Base-by-base conservation (phyloP, 805 yeast species). In the Priceomyces castillae region DNA sequence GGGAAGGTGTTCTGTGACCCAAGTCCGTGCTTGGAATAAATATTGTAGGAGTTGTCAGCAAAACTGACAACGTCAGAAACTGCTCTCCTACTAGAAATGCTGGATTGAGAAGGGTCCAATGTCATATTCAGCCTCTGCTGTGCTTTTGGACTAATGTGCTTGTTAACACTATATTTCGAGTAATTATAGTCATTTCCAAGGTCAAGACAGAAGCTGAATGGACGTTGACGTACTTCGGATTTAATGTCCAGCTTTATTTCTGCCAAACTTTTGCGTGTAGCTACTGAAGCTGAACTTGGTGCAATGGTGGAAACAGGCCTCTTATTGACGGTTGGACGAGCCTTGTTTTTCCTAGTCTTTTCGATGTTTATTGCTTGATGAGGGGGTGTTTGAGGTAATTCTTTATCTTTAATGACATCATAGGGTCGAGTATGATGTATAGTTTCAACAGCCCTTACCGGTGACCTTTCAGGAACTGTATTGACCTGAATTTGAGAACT, bases 171-270 rank as follows among this genome's bases (percentile, higher is more conserved):
- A 30, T 26, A 39, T 22, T 34, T 39, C 10, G 42, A 39, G 30
- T 39, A 31, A 19, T 18, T 7, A 42, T 65, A 65, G 31, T 62
- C 56, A 25, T 45, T 49, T 4, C 54, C 52, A 7, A 48, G 33
- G 40, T 64, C 70, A 17, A 65, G 50, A 43, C 62, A 54, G 37
- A 43, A 55, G 40, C 60, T 59, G 43, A 53, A 58, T 2, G 67
- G 67, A 26, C 59, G 44, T 46, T 61, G 63, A 37, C 59, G 46
- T 2, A 61, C 60, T 25, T 44, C 37, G 7, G 45, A 42, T 35
- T 49, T 51, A 37, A 61, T 33, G 17, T 51, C 59, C 2, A 41
- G 14, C 23, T 52, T 56, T 15, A 52, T 30, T 3, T 48, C 51
- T 10, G 23, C 11, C 14, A 37, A 25, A 25, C 33, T 37, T n/a